A percentile compares a stretch with the other conserved stretches of the same genome.
phyloP scores from a whole-genome alignment of 768 basidiomycete species.

The Galerina marginata region DNA sequence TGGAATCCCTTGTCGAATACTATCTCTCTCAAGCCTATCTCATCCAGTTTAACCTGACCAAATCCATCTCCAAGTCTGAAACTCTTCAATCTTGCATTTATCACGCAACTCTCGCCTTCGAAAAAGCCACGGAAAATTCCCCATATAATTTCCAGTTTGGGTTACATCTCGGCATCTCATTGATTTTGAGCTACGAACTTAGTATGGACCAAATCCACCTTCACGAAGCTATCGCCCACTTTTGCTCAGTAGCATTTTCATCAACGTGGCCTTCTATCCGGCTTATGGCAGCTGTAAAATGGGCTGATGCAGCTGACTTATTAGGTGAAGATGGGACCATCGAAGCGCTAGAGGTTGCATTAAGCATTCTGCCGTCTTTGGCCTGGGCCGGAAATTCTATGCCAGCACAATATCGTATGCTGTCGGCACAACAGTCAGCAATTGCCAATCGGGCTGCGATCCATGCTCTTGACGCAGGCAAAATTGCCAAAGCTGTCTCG shows the following conservation, averaged over 20 bases:
- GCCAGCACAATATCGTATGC: background rate
- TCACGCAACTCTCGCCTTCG: conserved; percentile 4
- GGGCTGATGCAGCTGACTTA: conserved; percentile 1
- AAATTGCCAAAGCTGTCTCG: background rate
- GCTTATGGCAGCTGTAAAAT: conserved; percentile 4
- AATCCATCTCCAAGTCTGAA: background rate
- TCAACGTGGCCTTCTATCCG: conserved; percentile 9
- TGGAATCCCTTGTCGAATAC: conserved; percentile 6
- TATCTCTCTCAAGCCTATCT: conserved; percentile 5
- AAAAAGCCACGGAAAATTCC: conserved; percentile 2
- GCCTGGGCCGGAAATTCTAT: background rate
- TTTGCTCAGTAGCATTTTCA: background rate
- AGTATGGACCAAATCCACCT: background rate
- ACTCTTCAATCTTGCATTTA: background rate
- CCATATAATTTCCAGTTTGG: background rate
- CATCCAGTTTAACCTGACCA: background rate
- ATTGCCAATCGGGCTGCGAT: background rate
- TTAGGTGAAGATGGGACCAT: background rate
- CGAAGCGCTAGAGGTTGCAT: background rate
- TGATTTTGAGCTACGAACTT: background rate
- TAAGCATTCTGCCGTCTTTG: background rate
- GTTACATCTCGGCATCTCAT: background rate
- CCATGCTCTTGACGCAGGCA: background rate
- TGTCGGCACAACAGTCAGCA: background rate
- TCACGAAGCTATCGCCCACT: conserved; percentile 1